Percentiles rank a stretch among this genome's conserved stretches.
These are phyloP conservation scores for Pharnaceum exiguum DNA, from an alignment of 148 eudicot genomes.

Conservation along the genomic window DNA sequence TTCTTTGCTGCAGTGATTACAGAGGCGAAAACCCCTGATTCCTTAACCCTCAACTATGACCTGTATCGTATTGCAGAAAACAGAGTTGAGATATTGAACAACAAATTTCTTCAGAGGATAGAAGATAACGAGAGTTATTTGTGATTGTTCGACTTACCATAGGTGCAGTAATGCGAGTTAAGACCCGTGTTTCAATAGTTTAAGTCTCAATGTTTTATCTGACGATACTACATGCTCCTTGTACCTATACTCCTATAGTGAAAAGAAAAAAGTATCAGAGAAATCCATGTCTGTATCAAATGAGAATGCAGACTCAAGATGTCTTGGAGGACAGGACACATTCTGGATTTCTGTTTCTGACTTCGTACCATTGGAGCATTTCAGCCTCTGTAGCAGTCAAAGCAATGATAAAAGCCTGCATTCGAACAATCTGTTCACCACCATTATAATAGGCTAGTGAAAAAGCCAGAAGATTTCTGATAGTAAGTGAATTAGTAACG, in stretches of 20 bases:
- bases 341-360: background rate
- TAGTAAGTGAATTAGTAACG: no score
- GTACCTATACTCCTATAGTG: constrained; percentile 35
- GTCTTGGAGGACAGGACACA: background rate
- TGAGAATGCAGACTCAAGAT: background rate
- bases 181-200: constrained; percentile 41
- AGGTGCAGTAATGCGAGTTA: constrained; percentile 58
- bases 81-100: background rate
- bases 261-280: background rate
- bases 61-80: constrained; percentile 15
- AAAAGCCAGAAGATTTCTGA: no score
- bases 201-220: constrained; percentile 28
- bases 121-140: background rate
- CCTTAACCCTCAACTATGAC: constrained; percentile 51
- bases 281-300: background rate
- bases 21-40: constrained; percentile 48
- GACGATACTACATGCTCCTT: constrained; percentile 57
- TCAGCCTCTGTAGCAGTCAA: constrained; percentile 49
- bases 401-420: constrained; percentile 68
- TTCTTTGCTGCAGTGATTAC: constrained; percentile 32
- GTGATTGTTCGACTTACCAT: constrained; percentile 31
- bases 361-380: constrained; percentile 53
- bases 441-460: no score
- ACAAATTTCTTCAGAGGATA: background rate
- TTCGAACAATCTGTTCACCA: no score